Base-by-base conservation (phyloP, 129 eudicot species). In the Chrysanthemum makinoi region DNA sequence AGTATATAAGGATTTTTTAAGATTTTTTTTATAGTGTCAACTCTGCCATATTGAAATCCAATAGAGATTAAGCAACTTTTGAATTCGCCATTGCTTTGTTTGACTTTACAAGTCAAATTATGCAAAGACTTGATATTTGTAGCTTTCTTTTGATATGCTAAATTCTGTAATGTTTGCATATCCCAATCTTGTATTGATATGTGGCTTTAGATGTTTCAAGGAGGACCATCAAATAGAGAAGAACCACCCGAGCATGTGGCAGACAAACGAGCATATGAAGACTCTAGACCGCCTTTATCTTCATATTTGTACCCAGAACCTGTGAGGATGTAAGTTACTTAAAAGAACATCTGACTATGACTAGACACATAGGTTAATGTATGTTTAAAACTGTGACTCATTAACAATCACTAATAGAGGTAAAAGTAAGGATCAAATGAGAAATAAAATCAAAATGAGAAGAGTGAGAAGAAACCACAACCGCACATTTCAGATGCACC, bases 181-280 rank as follows among this genome's bases (percentile, higher is more conserved):
- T 68, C 13, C 8, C 49, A 30, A 65, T 79, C 44, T 79, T 49
- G 63, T 12, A 73, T 56, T 5, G 13, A 77, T 20, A 61, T 52
- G 22, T 68, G 77, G 64, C 26, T 68, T 53, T 76, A 87, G 89
- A 87, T 87, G 94, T 87, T 87, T 81, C 94, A 79, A 28, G 94
- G 89, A 53, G 80, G 87, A 53, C 94, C 94, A 82, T 80, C 94
- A 19, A 72, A 82, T 55, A 80, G 80, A 72, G 89, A 74, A 74
- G 87, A 84, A 64, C 80, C 86, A 66, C 80, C 89, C 0, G 87
- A 87, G 71, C 83, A 84, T 30, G 81, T 84, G 78, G 89, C 94
- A 39, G 94, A 87, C 12, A 85, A 82, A 75, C 73, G 85, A 71
- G 94, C 94, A 57, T 84, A 87, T 4, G 89, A 87, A 80, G 89